Conservation (phyloP, 176 grass and related monocot species). For the Tuctoria greenei region DNA sequence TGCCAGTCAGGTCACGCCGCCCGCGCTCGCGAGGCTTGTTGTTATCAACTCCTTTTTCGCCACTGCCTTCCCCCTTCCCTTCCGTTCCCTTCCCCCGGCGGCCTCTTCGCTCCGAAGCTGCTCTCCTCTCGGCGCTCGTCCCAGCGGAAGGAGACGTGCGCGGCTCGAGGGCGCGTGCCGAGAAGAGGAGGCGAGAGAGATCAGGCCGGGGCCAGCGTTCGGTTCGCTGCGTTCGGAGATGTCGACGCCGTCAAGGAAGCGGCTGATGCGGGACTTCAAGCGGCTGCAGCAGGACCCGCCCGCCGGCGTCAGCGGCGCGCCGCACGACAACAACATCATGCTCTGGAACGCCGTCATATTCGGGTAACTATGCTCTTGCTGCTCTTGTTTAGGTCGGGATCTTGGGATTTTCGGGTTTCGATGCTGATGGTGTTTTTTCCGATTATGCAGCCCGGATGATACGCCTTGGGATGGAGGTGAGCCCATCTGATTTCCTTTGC, state of each 20-base stretch:
- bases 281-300: conserved; percentile 95
- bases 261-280: conserved; percentile 98
- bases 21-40: background rate
- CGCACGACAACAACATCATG: conserved; percentile 97
- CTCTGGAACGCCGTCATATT: conserved; percentile 99
- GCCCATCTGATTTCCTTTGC: conserved; percentile 26
- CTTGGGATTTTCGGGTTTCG: background rate
- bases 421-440: conserved; percentile 17
- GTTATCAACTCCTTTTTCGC: conserved; percentile 5
- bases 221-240: conserved; percentile 16
- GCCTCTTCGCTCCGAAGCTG: too few species aligned
- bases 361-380: conserved; percentile 34
- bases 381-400: background rate
- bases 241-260: conserved; percentile 98
- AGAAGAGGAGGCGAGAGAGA: conserved; percentile 2
- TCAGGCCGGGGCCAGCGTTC: background rate
- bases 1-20: too few species aligned
- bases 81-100: too few species aligned
- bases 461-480: conserved; percentile 93
- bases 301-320: conserved; percentile 85
- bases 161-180: background rate
- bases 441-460: conserved; percentile 75
- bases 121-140: background rate
- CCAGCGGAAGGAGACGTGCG: background rate
- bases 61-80: too few species aligned